Conservation (phyloP, 805 yeast species). For the Ogataea nonfermentans region DNA sequence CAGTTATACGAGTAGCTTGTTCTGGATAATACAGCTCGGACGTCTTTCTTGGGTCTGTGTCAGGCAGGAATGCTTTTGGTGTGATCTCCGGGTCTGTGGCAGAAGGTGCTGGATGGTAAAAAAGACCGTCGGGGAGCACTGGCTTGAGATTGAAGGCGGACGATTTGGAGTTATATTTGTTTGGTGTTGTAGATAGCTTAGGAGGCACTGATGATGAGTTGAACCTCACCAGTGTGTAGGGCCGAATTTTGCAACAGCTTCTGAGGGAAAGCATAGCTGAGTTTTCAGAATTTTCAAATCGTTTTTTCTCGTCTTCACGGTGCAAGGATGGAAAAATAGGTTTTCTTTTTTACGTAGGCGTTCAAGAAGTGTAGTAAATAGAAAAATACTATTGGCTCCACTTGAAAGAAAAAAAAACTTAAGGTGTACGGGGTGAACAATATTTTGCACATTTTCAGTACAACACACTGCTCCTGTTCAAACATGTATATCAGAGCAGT, state of each 20-base stretch:
- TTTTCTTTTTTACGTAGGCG: not conserved
- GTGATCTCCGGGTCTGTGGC: slow-evolving; percentile 32
- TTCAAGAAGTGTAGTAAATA: slow-evolving; percentile 1
- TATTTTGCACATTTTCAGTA: slow-evolving; percentile 1
- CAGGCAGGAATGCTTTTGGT: slow-evolving; percentile 37
- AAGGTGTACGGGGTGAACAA: slow-evolving; percentile 7
- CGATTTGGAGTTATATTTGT: slow-evolving; percentile 36
- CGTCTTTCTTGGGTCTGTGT: slow-evolving; percentile 29
- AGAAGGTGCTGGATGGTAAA: slow-evolving; percentile 38
- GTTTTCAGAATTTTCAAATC: slow-evolving; percentile 3
- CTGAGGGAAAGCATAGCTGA: slow-evolving; percentile 1
- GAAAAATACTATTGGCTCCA: slow-evolving; percentile 3
- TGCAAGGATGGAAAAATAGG: slow-evolving; percentile 11
- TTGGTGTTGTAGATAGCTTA: slow-evolving; percentile 35
- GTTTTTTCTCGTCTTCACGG: not conserved
- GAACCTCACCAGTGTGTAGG: slow-evolving; percentile 7
- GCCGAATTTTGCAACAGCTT: not conserved
- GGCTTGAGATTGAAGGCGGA: slow-evolving; percentile 38
- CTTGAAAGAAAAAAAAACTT: not conserved
- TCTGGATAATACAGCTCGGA: slow-evolving; percentile 31
- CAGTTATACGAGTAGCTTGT: slow-evolving; percentile 16
- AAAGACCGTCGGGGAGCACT: slow-evolving; percentile 33
- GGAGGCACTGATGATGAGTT: slow-evolving; percentile 17
- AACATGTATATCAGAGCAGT: slow-evolving; percentile 58
- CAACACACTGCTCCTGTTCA: slow-evolving; percentile 4